phyloP scores from a whole-genome alignment of 139 green algal genomes.

The Eudorina sp. region DNA sequence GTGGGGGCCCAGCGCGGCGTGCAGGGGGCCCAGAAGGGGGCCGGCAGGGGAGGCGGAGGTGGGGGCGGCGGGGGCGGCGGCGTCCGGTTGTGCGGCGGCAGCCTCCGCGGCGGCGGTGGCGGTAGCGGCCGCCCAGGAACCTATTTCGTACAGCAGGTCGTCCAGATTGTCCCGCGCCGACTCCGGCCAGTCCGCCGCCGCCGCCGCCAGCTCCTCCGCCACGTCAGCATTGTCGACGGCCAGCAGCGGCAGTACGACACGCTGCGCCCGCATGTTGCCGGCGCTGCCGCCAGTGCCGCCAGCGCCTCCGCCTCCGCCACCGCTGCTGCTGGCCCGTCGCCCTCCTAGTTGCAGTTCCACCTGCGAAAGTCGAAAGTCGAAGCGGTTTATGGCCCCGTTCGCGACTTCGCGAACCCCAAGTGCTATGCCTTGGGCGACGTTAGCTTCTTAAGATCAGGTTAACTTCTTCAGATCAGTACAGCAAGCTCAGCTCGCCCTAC shows the following conservation, averaged over 20 bases:
- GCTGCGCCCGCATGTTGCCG: no score
- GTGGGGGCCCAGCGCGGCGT: not conserved
- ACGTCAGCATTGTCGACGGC: not conserved
- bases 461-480: not conserved
- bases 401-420: not conserved
- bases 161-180: not conserved
- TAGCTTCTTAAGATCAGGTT: not conserved
- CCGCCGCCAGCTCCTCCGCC: not conserved
- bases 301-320: not conserved
- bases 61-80: no score
- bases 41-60: no score
- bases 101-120: no score
- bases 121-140: not conserved
- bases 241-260: not conserved
- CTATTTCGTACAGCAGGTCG: not conserved
- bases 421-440: not conserved
- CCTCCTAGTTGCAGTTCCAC: not conserved
- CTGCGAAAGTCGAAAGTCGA: no score
- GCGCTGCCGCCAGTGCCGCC: no score
- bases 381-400: no score
- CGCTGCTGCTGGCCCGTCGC: not conserved
- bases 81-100: no score
- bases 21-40: no score
- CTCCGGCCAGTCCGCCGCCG: no score
- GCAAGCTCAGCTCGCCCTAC: not conserved